Evolutionary conservation across 139 green algal species (phyloP), one percentile per base, ranked within the genome.

Genomic region (Chlamydomonas sp.): DNA sequence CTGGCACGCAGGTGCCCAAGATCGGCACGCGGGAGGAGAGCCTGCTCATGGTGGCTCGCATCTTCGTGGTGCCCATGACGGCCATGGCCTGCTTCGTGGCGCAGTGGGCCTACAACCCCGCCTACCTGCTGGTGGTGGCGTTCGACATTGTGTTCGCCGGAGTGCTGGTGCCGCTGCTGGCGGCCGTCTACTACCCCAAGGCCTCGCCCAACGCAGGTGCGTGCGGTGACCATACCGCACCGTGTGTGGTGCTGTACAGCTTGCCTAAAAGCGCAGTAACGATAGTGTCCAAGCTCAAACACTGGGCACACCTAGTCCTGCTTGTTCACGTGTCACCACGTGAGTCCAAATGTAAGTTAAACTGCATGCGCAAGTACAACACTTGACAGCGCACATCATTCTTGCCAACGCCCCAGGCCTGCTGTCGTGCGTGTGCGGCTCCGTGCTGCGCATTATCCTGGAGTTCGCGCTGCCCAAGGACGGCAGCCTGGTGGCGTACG

Each of bases 401-500:
- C 3, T 31, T 16, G 31, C 49, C 9, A 16, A 12, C 5, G 16
- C 15, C 83, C 15, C 6, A 68, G 90, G 78, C 59, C 12, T 92
- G 0, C 73, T 89, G 7, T 73, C 91, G 4, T 81, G 85, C 78
- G 2, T 91, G 2, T 59, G 57, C 2, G 91, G 91, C 63, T 75
- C 68, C 62, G 49, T 89, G 20, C 63, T 89, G 31, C 85, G 91
- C 63, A 75, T 93, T 72, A 86, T 91, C 49, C 86, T 93, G 59
- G 89, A 93, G 86, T 93, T 93, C 76, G 66, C 84, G 72, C 83
- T 93, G 67, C 86, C 86, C 5, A 93, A 93, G 72, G 91, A 93
- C 57, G 91, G 91, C 68, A 85, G 49, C 16, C 82, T 93, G 67
- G 72, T 93, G 8, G 79, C 83, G 0, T 88, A 78, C 16, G 88